These are phyloP conservation scores for Dorcoceras hygrometricum DNA, from an alignment of 257 asterid genomes.

Conservation along the genomic window DNA sequence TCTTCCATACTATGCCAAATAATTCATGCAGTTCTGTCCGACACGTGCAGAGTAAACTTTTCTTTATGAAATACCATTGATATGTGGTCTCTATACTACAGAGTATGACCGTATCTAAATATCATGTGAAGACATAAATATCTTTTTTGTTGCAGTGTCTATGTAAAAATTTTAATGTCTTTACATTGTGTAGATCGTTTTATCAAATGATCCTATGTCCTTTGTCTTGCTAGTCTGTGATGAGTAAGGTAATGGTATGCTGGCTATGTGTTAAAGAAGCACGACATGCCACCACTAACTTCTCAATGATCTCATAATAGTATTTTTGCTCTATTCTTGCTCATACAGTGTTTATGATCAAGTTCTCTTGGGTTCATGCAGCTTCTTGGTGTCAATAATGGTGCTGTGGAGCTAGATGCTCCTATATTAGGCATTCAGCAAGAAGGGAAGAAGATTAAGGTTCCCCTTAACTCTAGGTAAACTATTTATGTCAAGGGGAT, in stretches of 20 bases:
- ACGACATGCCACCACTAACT: conserved; percentile 2
- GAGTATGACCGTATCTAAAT: background rate
- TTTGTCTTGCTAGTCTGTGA: conserved; percentile 17
- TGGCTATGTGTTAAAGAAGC: conserved; percentile 7
- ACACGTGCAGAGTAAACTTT: background rate
- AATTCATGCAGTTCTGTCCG: background rate
- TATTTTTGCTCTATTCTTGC: conserved; percentile 15
- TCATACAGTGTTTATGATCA: conserved; percentile 34
- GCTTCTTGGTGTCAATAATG: conserved; percentile 86
- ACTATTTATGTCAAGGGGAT: background rate
- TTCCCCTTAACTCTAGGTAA: conserved; percentile 94
- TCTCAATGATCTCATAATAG: conserved; percentile 13
- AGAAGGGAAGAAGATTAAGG: conserved; percentile 85
- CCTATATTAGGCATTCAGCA: conserved; percentile 86
- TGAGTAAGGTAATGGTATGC: conserved; percentile 15
- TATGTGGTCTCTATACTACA: background rate
- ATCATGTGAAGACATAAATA: background rate
- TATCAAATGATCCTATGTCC: conserved; percentile 6
- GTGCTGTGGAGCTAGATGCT: conserved; percentile 88
- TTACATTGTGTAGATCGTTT: conserved; percentile 17
- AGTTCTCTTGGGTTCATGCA: conserved; percentile 58
- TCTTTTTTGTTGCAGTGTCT: conserved; percentile 12
- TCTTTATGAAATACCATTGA: background rate
- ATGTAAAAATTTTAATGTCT: conserved; percentile 14
- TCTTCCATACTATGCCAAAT: background rate